Conservation (phyloP, 352 stramenopile genomes). For the Thraustochytrium striatum region DNA sequence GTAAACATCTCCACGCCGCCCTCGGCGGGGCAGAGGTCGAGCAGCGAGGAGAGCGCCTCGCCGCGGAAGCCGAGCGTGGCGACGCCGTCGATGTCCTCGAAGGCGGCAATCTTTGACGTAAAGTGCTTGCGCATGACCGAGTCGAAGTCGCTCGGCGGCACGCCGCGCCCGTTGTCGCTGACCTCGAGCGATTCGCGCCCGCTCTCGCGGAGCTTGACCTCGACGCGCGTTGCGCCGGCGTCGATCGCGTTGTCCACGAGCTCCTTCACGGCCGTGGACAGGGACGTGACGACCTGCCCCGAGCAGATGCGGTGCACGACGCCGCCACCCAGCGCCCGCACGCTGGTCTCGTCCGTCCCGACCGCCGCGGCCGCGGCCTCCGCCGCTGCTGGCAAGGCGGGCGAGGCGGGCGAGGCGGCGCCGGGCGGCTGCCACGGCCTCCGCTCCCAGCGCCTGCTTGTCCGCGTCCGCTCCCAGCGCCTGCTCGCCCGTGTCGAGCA, state of each 20-base stretch:
- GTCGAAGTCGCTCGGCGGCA: constrained; percentile 69
- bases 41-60: constrained; percentile 91
- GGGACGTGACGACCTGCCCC: constrained; percentile 89
- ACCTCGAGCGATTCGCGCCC: constrained; percentile 88
- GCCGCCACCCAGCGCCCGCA: neutral
- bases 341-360: neutral
- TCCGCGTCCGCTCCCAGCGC: neutral
- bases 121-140: constrained; percentile 82
- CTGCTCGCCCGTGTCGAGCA: neutral
- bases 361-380: neutral
- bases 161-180: constrained; percentile 85
- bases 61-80: constrained; percentile 88
- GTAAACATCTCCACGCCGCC: constrained; percentile 77
- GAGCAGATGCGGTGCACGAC: constrained; percentile 53
- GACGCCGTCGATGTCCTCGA: constrained; percentile 84
- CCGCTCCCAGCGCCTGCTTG: neutral
- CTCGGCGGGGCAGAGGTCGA: constrained; percentile 72
- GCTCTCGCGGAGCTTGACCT: constrained; percentile 80
- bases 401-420: too few species aligned
- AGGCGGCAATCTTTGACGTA: constrained; percentile 90
- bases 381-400: too few species aligned
- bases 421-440: neutral
- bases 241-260: constrained; percentile 90
- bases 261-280: constrained; percentile 93
- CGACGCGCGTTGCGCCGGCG: constrained; percentile 61